Evolutionary conservation across 768 basidiomycete species (phyloP).

Genomic region (Amyloporia xantha): DNA sequence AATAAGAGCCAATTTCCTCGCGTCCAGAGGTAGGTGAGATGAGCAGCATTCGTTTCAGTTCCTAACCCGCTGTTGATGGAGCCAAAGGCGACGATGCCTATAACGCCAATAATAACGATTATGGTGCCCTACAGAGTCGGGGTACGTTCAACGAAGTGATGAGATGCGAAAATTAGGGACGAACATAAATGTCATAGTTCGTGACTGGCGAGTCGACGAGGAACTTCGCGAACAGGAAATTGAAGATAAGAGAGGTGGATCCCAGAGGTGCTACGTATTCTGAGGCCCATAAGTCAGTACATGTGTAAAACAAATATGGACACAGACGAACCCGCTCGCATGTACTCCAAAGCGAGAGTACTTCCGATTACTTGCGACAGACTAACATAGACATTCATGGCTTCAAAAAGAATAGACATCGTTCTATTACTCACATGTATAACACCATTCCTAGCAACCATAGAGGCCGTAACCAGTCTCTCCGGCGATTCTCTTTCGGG

Average conservation of each 20-base stretch:
- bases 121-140: constrained; percentile 57
- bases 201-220: constrained; percentile 84
- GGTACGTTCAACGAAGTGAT: background rate
- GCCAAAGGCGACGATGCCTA: constrained; percentile 85
- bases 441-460: constrained; percentile 90
- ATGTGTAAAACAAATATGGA: background rate
- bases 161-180: constrained; percentile 17
- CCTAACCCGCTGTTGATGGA: constrained; percentile 78
- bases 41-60: constrained; percentile 62
- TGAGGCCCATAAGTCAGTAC: constrained; percentile 20
- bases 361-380: constrained; percentile 83
- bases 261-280: constrained; percentile 97
- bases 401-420: background rate
- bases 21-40: constrained; percentile 80
- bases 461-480: constrained; percentile 77
- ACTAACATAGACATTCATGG: constrained; percentile 27
- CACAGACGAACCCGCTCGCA: constrained; percentile 62
- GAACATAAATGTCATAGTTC: constrained; percentile 72
- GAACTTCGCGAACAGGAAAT: constrained; percentile 90
- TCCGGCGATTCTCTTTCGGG: constrained; percentile 67
- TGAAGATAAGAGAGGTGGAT: constrained; percentile 90
- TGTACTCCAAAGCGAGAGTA: constrained; percentile 80
- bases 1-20: constrained; percentile 86
- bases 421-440: constrained; percentile 69
- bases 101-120: constrained; percentile 75